phyloP scores from a whole-genome alignment of 768 basidiomycete genomes.

The Lentinus brumalis region DNA sequence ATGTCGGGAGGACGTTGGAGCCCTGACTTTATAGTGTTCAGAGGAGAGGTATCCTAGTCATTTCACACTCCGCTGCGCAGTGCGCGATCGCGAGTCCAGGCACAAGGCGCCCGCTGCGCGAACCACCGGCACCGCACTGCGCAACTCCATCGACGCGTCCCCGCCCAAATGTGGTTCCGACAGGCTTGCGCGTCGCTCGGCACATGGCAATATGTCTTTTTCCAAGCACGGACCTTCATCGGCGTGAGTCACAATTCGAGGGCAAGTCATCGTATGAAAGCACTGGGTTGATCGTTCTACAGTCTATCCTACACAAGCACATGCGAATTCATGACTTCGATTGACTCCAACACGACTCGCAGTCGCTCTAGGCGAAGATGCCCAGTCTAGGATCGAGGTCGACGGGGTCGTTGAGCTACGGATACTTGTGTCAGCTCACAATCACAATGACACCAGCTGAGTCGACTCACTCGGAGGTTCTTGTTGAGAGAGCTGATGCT shows the following conservation, averaged over 20 bases:
- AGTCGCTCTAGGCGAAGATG: constrained; percentile 60
- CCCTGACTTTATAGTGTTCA: constrained; percentile 8
- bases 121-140: constrained; percentile 19
- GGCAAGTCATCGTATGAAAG: neutral
- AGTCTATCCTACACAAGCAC: neutral
- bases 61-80: constrained; percentile 26
- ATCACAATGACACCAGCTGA: neutral
- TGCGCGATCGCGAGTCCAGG: constrained; percentile 17
- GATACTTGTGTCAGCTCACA: neutral
- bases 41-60: constrained; percentile 1
- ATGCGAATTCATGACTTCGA: neutral
- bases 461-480: constrained; percentile 56
- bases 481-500: constrained; percentile 60
- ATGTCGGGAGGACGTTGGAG: constrained; percentile 8
- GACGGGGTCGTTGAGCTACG: constrained; percentile 69
- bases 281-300: neutral
- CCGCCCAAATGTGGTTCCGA: neutral
- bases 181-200: neutral
- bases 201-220: neutral
- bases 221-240: neutral
- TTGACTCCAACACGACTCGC: neutral
- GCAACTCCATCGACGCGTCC: constrained; percentile 11
- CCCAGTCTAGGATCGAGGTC: constrained; percentile 65
- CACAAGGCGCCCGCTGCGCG: constrained; percentile 12
- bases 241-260: neutral